Base-by-base conservation (phyloP, 2,329 filamentous ascomycete species). In the Dactylellina cionopaga region DNA sequence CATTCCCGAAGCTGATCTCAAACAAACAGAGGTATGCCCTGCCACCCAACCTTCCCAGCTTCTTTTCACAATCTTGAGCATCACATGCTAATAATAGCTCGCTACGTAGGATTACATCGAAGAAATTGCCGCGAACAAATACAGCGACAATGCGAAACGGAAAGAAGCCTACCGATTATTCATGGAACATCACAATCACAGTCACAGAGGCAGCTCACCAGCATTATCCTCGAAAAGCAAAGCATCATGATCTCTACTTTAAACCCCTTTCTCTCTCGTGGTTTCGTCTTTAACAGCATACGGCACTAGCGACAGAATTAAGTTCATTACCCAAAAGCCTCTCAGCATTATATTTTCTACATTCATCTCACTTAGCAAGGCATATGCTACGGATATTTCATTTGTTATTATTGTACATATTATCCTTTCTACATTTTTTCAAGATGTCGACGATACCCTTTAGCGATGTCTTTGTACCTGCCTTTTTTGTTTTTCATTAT, bases 1-100 rank as follows among this genome's bases (percentile, higher is more conserved):
- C 47, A 70, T 70, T 56, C 65, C 65, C 35, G 65, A 70, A 5
- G 65, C 65, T 25, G 65, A 70, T 29, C 29, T 39, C 10, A 70
- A 70, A 49, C 65, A 70, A 55, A 70, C 65, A 10, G 65, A 70
- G 55, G 65, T 70, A 70, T 70, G 55, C 33, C 7, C 37, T 29
- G 7, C 35, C 29, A 41, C 13, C 19, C 22, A 49, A 11, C 35
- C 15, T 22, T 4, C 29, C 10, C 47, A 27, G 29, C 47, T 19
- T 9, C 25, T 31, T 52, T 52, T n/a, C 27, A 51, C n/a, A 49
- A 15, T 37, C 24, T 17, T 25, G 22, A 19, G 29, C 10, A 33
- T 47, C 35, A 49, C 47, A 17, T 54, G 37, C 41, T 70, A 56
- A 70, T 25, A 33, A 9, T 1, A n/a, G n/a, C n/a, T n/a, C 29